A percentile compares a stretch with the other conserved stretches of the same genome.
Conservation (phyloP, 2,329 filamentous ascomycete species). For the Cordyceps cicadae region DNA sequence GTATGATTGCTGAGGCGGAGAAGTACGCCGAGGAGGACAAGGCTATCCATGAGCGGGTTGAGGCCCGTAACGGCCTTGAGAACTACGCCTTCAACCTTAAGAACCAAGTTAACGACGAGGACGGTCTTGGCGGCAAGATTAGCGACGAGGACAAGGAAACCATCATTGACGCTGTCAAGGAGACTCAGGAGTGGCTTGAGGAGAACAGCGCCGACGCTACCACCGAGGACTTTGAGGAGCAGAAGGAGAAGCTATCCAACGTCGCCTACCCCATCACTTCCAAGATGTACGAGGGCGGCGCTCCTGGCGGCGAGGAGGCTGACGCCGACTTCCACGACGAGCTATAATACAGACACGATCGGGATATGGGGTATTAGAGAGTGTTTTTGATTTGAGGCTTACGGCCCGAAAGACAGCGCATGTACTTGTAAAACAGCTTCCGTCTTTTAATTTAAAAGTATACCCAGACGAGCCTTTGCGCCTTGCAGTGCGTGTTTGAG, state of each 20-base stretch:
- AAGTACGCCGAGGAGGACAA: slow-evolving; percentile 99
- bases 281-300: slow-evolving; percentile 77
- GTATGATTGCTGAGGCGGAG: slow-evolving; percentile 97
- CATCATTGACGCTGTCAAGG: slow-evolving; percentile 93
- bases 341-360: slow-evolving; percentile 50
- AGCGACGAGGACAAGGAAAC: slow-evolving; percentile 98
- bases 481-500: background rate
- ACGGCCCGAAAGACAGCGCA: slow-evolving; percentile 6
- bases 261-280: slow-evolving; percentile 98
- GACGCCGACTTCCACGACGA: slow-evolving; percentile 72
- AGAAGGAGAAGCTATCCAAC: slow-evolving; percentile 97
- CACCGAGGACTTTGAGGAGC: slow-evolving; percentile 96
- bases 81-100: slow-evolving; percentile 99
- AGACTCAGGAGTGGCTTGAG: slow-evolving; percentile 92
- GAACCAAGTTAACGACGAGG: slow-evolving; percentile 97
- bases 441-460: slow-evolving; percentile 23
- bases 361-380: slow-evolving; percentile 10
- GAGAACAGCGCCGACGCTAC: slow-evolving; percentile 81
- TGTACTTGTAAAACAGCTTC: slow-evolving; percentile 15
- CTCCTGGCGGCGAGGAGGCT: slow-evolving; percentile 56
- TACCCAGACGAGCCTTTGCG: slow-evolving; percentile 16
- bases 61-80: slow-evolving; percentile 92
- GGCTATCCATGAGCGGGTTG: slow-evolving; percentile 92
- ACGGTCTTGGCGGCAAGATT: slow-evolving; percentile 96
- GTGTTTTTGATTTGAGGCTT: slow-evolving; percentile 12